Evolutionary conservation across 1,139 yeast genomes (phyloP).

Genomic region (Kodamaea sp.): DNA sequence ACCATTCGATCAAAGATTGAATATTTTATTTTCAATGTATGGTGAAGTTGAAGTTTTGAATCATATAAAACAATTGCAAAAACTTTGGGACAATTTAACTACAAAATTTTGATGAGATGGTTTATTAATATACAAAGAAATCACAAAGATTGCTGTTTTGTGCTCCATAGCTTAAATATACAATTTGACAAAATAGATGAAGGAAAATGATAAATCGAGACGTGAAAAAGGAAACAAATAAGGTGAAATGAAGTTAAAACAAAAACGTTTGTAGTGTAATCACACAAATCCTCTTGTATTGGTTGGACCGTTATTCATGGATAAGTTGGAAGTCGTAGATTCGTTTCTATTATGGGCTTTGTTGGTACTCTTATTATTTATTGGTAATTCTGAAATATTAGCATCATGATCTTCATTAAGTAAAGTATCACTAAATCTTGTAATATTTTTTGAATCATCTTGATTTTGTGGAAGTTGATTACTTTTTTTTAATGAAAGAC

Average conservation of each 20-base stretch:
- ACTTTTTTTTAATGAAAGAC: conserved; percentile 22
- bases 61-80: conserved; percentile 9
- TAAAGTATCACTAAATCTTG: conserved; percentile 37
- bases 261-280: conserved; percentile 1
- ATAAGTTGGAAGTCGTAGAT: conserved; percentile 23
- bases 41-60: conserved; percentile 6
- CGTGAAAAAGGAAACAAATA: not conserved
- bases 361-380: conserved; percentile 6
- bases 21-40: conserved; percentile 16
- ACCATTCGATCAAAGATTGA: conserved; percentile 22
- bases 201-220: not conserved
- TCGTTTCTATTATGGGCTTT: conserved; percentile 27
- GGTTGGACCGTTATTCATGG: conserved; percentile 30
- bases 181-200: not conserved
- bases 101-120: not conserved
- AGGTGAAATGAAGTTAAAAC: conserved; percentile 5
- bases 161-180: too few species aligned
- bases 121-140: conserved; percentile 2
- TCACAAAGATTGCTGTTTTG: too few species aligned
- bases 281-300: conserved; percentile 28
- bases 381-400: conserved; percentile 16
- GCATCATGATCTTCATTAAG: conserved; percentile 16
- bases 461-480: conserved; percentile 8
- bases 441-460: conserved; percentile 14
- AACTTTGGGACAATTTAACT: conserved; percentile 7